Evolutionary conservation across 805 yeast species (phyloP).

Genomic region (Candida pseudofarinosa): DNA sequence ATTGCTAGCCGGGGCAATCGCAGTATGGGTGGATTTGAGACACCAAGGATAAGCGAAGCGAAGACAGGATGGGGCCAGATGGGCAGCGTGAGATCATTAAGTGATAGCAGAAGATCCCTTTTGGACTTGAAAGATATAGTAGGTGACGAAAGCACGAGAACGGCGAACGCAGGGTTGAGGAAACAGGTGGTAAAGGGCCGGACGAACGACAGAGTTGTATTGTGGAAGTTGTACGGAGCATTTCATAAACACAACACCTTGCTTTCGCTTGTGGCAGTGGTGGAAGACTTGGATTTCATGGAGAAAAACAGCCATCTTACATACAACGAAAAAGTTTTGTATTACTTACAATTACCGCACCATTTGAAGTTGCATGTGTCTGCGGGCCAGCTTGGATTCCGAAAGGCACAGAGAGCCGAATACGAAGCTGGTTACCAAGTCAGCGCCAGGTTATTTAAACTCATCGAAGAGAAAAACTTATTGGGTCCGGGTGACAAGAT

Average conservation of each 20-base stretch:
- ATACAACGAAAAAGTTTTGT: conserved; percentile 68
- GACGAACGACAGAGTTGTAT: conserved; percentile 39
- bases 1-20: background rate
- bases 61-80: background rate
- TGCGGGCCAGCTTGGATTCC: conserved; percentile 86
- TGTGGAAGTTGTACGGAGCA: conserved; percentile 69
- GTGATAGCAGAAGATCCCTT: background rate
- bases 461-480: conserved; percentile 59
- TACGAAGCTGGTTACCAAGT: conserved; percentile 92
- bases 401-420: conserved; percentile 85
- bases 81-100: background rate
- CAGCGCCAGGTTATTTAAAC: conserved; percentile 64
- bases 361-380: conserved; percentile 62
- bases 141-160: background rate
- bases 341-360: conserved; percentile 77
- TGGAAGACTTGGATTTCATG: conserved; percentile 58
- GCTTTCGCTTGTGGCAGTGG: conserved; percentile 67
- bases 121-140: background rate
- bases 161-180: conserved; percentile 3
- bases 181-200: conserved; percentile 6
- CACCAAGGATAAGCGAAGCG: background rate
- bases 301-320: conserved; percentile 52
- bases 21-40: background rate
- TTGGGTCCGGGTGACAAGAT: conserved; percentile 52
- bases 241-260: conserved; percentile 83